Conservation (phyloP, 371 early-diverging fungal genomes). For the Rhizopus delemar region DNA sequence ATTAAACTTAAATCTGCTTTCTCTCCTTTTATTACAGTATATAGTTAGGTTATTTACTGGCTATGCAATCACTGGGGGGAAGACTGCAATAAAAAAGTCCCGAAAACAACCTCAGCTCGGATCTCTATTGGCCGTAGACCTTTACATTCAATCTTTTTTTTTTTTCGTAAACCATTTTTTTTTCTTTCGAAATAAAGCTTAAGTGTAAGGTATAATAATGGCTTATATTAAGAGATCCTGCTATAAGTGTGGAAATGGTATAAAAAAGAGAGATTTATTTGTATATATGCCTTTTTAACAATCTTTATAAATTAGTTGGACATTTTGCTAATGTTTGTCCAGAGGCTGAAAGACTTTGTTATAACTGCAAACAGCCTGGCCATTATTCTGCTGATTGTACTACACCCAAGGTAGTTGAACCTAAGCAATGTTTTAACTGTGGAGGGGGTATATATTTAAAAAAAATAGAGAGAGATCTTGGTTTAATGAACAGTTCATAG, state of each 20-base stretch:
- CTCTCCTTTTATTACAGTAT: too few species aligned
- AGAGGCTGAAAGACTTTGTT: slow-evolving; percentile 57
- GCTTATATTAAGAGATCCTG: slow-evolving; percentile 52
- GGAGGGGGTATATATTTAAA: slow-evolving; percentile 50
- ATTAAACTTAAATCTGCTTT: too few species aligned
- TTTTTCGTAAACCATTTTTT: slow-evolving; percentile 1
- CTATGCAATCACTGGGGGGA: too few species aligned
- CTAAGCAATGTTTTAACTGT: slow-evolving; percentile 63
- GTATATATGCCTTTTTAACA: neutral
- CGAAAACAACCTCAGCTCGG: too few species aligned
- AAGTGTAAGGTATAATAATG: slow-evolving; percentile 23
- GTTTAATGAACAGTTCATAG: slow-evolving; percentile 25
- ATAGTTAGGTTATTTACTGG: too few species aligned
- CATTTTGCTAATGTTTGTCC: slow-evolving; percentile 56
- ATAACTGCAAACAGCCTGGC: slow-evolving; percentile 64
- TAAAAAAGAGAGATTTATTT: slow-evolving; percentile 1
- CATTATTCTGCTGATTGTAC: slow-evolving; percentile 61
- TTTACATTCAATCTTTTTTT: neutral
- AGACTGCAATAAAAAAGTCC: too few species aligned
- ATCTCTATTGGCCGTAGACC: too few species aligned
- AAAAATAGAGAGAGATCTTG: neutral
- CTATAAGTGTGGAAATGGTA: slow-evolving; percentile 63
- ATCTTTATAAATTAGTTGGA: slow-evolving; percentile 35
- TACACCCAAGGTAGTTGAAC: slow-evolving; percentile 51
- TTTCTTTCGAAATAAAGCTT: neutral